These are phyloP conservation scores for Cladosporium colombiae DNA, from an alignment of 2,329 filamentous ascomycete genomes.

Conservation along the genomic window DNA sequence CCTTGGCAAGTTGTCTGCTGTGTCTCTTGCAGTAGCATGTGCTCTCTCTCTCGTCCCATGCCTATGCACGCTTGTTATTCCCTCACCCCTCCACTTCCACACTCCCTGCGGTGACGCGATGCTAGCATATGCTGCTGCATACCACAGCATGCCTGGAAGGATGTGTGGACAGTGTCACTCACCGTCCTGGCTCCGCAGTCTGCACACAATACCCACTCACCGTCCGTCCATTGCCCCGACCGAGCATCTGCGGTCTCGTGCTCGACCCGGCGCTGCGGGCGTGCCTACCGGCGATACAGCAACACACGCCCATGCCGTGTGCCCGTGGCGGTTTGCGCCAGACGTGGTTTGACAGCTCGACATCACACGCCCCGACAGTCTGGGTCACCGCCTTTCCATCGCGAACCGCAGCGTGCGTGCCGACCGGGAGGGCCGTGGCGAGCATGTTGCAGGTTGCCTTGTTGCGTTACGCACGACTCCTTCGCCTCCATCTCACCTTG, in stretches of 20 bases:
- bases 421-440: conserved; percentile 1
- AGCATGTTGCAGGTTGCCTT: background rate
- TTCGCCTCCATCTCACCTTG: conserved; percentile 9
- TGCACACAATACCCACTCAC: conserved; percentile 1
- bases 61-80: background rate
- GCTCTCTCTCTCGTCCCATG: background rate
- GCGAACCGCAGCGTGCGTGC: conserved; percentile 9
- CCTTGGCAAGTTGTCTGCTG: background rate
- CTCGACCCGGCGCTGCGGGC: conserved; percentile 1
- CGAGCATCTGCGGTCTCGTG: conserved; percentile 19
- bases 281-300: conserved; percentile 10
- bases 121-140: background rate
- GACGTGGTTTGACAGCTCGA: conserved; percentile 17
- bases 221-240: conserved; percentile 5
- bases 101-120: conserved; percentile 1
- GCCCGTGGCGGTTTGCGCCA: conserved; percentile 6
- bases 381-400: conserved; percentile 13
- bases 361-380: background rate
- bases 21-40: background rate
- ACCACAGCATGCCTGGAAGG: background rate
- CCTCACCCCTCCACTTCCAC: background rate
- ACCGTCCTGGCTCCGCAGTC: background rate
- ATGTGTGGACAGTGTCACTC: conserved; percentile 1
- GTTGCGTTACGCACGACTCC: conserved; percentile 1
- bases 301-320: conserved; percentile 12